phyloP scores from a whole-genome alignment of 2,329 filamentous ascomycete genomes.

The Tolypocladium guangdongense region DNA sequence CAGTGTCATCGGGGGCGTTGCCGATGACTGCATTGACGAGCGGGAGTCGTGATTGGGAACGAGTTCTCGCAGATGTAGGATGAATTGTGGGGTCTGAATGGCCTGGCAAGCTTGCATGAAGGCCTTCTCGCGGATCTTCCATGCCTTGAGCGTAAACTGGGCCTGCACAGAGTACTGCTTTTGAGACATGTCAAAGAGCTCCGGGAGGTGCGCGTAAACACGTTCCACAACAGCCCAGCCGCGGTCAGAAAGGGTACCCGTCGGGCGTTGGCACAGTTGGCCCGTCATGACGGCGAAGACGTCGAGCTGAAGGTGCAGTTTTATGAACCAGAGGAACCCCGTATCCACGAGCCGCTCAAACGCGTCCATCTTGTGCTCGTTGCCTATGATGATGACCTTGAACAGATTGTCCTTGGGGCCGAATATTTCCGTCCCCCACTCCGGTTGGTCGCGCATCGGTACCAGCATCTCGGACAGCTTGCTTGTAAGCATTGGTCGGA shows the following conservation, averaged over 20 bases:
- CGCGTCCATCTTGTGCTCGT: constrained; percentile 34
- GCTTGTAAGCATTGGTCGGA: constrained; percentile 35
- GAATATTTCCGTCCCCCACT: constrained; percentile 38
- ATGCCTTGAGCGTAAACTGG: constrained; percentile 38
- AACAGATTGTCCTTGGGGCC: constrained; percentile 43
- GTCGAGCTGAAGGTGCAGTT: constrained; percentile 44
- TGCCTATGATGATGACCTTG: constrained; percentile 37
- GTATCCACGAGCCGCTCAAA: constrained; percentile 30
- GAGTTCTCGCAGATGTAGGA: constrained; percentile 31
- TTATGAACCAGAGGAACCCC: constrained; percentile 45
- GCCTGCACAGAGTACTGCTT: constrained; percentile 34
- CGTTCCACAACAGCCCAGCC: constrained; percentile 38
- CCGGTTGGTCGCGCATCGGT: constrained; percentile 34
- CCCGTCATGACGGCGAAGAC: constrained; percentile 44
- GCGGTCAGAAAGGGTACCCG: constrained; percentile 39
- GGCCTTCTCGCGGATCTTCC: constrained; percentile 37
- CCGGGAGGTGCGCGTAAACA: constrained; percentile 37
- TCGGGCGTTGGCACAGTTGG: constrained; percentile 37
- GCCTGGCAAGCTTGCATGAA: constrained; percentile 24
- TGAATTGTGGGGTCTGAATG: constrained; percentile 32
- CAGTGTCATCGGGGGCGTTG: constrained; percentile 15
- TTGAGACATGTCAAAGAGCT: constrained; percentile 37
- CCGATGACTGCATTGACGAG: constrained; percentile 17
- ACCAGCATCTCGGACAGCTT: constrained; percentile 38
- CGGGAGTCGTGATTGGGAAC: constrained; percentile 29